Percentiles rank a stretch among this genome's conserved stretches.
These are phyloP conservation scores for Penicillium brasilianum DNA, from an alignment of 2,329 filamentous ascomycete species.

Conservation along the genomic window DNA sequence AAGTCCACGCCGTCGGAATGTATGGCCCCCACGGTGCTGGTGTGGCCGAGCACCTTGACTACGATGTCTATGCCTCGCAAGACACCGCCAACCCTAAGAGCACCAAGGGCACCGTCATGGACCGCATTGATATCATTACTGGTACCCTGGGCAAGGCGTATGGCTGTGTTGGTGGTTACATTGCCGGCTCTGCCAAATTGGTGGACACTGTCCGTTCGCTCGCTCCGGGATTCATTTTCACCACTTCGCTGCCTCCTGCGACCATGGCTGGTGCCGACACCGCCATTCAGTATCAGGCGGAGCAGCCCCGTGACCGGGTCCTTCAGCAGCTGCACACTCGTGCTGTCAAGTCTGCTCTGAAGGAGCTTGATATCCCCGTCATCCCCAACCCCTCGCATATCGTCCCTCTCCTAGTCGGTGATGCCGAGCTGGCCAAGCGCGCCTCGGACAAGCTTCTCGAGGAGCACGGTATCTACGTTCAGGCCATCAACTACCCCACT, in stretches of 20 bases:
- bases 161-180: constrained; percentile 96
- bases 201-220: constrained; percentile 93
- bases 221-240: constrained; percentile 98
- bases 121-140: constrained; percentile 96
- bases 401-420: constrained; percentile 89
- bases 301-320: constrained; percentile 80
- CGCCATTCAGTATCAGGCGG: constrained; percentile 92
- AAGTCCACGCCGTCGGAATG: constrained; percentile 99
- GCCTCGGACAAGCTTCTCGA: constrained; percentile 90
- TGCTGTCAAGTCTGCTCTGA: constrained; percentile 84
- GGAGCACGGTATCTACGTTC: constrained; percentile 93
- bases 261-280: constrained; percentile 94
- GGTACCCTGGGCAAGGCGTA: constrained; percentile 97
- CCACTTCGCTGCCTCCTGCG: constrained; percentile 90
- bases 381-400: constrained; percentile 99
- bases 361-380: constrained; percentile 83
- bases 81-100: constrained; percentile 56
- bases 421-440: constrained; percentile 87
- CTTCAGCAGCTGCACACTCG: constrained; percentile 97
- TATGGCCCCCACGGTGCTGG: constrained; percentile 95
- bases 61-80: constrained; percentile 79
- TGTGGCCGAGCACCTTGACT: constrained; percentile 97
- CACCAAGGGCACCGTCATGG: constrained; percentile 80
- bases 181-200: constrained; percentile 83
- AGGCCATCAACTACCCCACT: constrained; percentile 98